Evolutionary conservation across 192 early-diverging fungal species (phyloP).

Genomic region (Linnemannia hyalina): DNA sequence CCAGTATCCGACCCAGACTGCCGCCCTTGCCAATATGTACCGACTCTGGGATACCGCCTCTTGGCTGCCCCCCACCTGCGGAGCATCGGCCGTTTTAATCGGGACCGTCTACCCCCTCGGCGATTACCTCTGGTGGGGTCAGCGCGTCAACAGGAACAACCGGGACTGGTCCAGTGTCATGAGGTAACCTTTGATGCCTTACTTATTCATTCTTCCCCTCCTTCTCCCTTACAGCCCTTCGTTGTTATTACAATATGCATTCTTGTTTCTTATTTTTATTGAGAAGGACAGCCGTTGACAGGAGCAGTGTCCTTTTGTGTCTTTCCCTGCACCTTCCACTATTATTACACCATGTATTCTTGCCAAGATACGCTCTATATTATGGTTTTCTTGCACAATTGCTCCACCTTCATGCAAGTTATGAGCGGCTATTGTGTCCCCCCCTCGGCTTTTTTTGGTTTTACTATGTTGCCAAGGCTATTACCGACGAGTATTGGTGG

Average conservation of each 20-base stretch:
- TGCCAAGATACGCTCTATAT: neutral
- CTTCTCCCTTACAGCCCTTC: constrained; percentile 28
- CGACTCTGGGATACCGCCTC: constrained; percentile 67
- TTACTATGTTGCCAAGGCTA: neutral
- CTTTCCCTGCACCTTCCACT: no score
- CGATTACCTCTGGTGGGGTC: constrained; percentile 61
- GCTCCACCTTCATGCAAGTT: neutral
- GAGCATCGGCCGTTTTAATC: constrained; percentile 65
- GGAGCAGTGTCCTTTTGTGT: no score
- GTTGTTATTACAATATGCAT: neutral
- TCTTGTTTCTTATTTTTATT: no score
- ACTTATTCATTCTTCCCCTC: no score
- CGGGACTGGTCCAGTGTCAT: constrained; percentile 69
- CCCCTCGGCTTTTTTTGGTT: neutral
- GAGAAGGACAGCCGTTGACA: no score
- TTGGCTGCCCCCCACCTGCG: constrained; percentile 75
- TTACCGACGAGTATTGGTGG: neutral
- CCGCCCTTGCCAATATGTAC: constrained; percentile 22
- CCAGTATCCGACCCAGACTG: constrained; percentile 56
- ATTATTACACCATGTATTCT: neutral
- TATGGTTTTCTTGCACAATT: neutral
- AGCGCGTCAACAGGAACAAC: constrained; percentile 58
- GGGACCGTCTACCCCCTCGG: constrained; percentile 70
- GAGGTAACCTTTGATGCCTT: constrained; percentile 59
- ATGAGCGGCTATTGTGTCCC: neutral